Base-by-base conservation (phyloP, 1,139 yeast genomes). In the Saccharomyces hybrid region DNA sequence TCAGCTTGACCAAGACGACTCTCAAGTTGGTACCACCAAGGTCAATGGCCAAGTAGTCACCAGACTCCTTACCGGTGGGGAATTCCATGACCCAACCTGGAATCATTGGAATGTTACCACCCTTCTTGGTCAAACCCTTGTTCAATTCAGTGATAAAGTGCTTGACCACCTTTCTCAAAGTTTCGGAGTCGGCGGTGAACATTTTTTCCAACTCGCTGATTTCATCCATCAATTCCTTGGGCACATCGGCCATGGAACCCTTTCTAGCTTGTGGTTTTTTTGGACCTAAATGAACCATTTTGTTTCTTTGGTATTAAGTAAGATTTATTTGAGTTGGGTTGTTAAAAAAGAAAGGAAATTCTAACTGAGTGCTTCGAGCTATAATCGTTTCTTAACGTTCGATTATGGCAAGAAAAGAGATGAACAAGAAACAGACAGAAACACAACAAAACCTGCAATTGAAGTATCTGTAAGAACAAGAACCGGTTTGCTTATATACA, bases 1-100 rank as follows among this genome's bases (percentile, higher is more conserved):
- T 83, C 64, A 90, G 78, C 60, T 82, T 83, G 64, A 90, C 95
- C 69, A 86, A 79, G 53, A 91, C 96, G 55, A 89, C 96, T 71
- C 97, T 82, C 71, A 90, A 78, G 75, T 90, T 90, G 62, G 97
- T 90, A 61, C 97, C 97, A 70, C 97, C 97, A 75, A 93, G 81
- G 72, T 93, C 99, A 59, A 93, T 86, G 53, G 98, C 97, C 69
- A 93, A 75, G 73, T 81, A 93, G 62, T 88, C 84, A 61, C 99
- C 99, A 49, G 78, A 79, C 73, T 93, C 99, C 62, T 82, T 74
- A 64, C 98, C 98, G 50, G 95, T 85, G 58, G 99, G 98, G 77
- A 77, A 85, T 66, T 87, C 95, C 80, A 89, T 78, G 54, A 91
- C 97, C 97, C 97, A 91, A 60, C 95, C 88, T 48, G 96, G 96